Percentiles rank a stretch among this genome's conserved stretches.
These are phyloP conservation scores for Penicillium paneum DNA, from an alignment of 2,329 filamentous ascomycete species.

Conservation along the genomic window DNA sequence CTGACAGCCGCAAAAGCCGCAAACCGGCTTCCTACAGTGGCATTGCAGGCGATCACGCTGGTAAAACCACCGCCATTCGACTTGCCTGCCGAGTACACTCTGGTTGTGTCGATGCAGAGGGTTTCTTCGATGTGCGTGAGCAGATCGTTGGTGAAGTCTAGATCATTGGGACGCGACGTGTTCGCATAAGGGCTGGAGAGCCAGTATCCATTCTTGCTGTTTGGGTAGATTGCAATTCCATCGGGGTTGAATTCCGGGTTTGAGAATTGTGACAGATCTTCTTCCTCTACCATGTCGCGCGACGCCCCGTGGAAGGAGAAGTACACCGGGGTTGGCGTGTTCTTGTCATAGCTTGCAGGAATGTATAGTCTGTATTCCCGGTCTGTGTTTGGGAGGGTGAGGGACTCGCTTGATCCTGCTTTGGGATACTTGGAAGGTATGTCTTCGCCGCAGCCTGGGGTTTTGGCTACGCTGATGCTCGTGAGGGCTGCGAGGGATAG, in stretches of 20 bases:
- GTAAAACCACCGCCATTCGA: conserved; percentile 56
- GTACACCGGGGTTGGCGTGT: conserved; percentile 42
- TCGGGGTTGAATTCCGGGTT: conserved; percentile 45
- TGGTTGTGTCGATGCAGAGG: conserved; percentile 47
- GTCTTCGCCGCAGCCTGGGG: conserved; percentile 17
- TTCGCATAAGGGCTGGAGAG: conserved; percentile 37
- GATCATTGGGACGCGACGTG: conserved; percentile 39
- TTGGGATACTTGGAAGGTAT: conserved; percentile 19
- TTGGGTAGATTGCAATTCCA: conserved; percentile 47
- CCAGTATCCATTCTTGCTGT: conserved; percentile 40
- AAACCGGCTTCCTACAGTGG: conserved; percentile 41
- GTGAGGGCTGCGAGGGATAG: conserved; percentile 9
- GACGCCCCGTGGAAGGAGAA: conserved; percentile 50
- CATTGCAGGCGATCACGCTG: conserved; percentile 48
- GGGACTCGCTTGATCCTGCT: conserved; percentile 12
- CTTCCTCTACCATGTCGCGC: conserved; percentile 38
- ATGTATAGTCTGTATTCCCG: conserved; percentile 27
- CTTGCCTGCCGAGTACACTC: conserved; percentile 51
- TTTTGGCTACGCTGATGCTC: conserved; percentile 1
- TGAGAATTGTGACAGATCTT: conserved; percentile 47
- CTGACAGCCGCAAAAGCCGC: conserved; percentile 52
- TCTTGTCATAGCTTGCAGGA: conserved; percentile 35
- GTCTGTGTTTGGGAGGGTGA: conserved; percentile 14
- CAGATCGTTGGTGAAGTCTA: conserved; percentile 47
- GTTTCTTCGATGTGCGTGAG: conserved; percentile 37